Base-by-base conservation (phyloP, 148 eudicot species). In the Drosera capensis region DNA sequence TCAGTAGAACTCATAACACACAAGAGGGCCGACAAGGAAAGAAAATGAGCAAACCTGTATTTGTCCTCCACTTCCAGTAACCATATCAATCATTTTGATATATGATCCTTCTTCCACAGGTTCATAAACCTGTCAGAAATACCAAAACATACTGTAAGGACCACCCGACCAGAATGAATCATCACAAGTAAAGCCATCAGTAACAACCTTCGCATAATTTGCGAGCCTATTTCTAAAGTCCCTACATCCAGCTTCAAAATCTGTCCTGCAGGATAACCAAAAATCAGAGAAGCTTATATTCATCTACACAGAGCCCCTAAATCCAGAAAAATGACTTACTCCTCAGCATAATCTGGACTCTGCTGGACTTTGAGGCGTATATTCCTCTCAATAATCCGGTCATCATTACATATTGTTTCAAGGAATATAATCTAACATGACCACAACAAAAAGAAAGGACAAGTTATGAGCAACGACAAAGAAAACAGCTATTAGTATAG, bases 31-130 rank as follows among this genome's bases (percentile, higher is more conserved):
- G n/a, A 5, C 38, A 34, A 34, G 38, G 29, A 46, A 61, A 45
- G 13, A 38, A 18, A 39, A 18, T 40, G 8, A 56, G 37, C 65
- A 59, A 64, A 90, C 97, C 68, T 90, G 97, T 68, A 90, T 84
- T 72, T 90, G 95, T 53, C 95, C 97, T 59, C 97, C 97, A 63
- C 73, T 64, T 57, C 97, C 97, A 53, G 79, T 75, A 66, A 67
- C 93, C 74, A 77, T 90, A 66, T 90, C 99, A 58, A 90, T 90
- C 95, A 84, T 78, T 62, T 90, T 90, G 60, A 90, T 90, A 35
- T 84, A 90, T 26, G 99, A 90, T 45, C 99, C 99, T 73, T 90
- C 99, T 59, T 90, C 84, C 20, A 90, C 95, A 42, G 99, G 87
- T 64, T 90, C 93, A 76, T 84, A 90, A 21, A 73, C 84, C 99